Evolutionary conservation across 1,284 basidiomycete species (phyloP).

Genomic region (Trametes hirsuta): DNA sequence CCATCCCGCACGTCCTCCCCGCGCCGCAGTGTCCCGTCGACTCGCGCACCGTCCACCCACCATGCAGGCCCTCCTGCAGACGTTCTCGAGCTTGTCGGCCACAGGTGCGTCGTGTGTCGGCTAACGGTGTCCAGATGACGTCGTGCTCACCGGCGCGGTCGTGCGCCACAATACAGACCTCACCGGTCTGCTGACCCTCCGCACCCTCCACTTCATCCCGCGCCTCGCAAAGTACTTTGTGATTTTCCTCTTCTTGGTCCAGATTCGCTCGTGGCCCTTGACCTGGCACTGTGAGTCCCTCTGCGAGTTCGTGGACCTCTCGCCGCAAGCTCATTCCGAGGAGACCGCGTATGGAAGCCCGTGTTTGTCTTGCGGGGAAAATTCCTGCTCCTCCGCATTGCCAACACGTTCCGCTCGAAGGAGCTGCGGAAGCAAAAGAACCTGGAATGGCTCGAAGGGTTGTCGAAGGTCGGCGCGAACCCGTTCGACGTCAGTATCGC

Average conservation of each 20-base stretch:
- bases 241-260: conserved; percentile 49
- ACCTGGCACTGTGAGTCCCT: conserved; percentile 65
- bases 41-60: neutral
- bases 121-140: conserved; percentile 72
- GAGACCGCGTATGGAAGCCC: conserved; percentile 63
- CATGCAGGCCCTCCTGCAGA: conserved; percentile 11
- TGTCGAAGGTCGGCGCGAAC: conserved; percentile 58
- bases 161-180: conserved; percentile 74
- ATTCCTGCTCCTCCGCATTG: conserved; percentile 41
- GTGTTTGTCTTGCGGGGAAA: conserved; percentile 44
- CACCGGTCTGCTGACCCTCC: conserved; percentile 75
- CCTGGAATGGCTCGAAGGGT: conserved; percentile 44
- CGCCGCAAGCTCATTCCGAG: neutral
- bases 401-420: conserved; percentile 45
- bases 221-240: conserved; percentile 29
- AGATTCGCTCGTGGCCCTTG: conserved; percentile 61
- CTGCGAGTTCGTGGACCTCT: neutral
- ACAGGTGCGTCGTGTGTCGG: neutral
- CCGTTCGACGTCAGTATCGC: conserved; percentile 50
- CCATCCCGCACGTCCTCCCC: neutral
- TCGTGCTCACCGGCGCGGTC: conserved; percentile 39
- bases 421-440: conserved; percentile 32
- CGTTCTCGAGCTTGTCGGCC: conserved; percentile 8
- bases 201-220: conserved; percentile 36
- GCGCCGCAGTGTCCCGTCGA: conserved; percentile 6